phyloP scores from a whole-genome alignment of 352 stramenopile genomes.

The Globisporangium nodosum region DNA sequence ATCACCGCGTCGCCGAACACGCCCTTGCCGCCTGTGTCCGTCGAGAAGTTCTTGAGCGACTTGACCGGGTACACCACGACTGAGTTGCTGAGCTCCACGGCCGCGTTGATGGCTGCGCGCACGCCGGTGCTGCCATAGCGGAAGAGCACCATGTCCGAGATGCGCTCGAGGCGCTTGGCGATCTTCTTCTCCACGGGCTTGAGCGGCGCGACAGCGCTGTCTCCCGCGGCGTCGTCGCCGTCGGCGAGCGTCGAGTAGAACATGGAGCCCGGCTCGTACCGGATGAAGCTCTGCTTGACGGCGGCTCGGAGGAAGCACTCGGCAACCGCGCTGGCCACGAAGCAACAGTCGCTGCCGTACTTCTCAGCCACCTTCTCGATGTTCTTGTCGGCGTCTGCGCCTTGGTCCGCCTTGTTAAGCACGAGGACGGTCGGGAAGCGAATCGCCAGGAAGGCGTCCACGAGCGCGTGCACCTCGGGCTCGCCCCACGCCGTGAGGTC shows the following conservation, averaged over 20 bases:
- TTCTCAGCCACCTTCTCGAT: slow-evolving; percentile 86
- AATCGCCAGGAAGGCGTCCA: slow-evolving; percentile 70
- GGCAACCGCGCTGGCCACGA: slow-evolving; percentile 81
- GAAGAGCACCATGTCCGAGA: slow-evolving; percentile 89
- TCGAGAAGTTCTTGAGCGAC: slow-evolving; percentile 83
- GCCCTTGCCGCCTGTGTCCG: slow-evolving; percentile 54
- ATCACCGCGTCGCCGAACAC: slow-evolving; percentile 78
- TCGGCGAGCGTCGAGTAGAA: slow-evolving; percentile 77
- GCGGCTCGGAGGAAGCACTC: slow-evolving; percentile 80
- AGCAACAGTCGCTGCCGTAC: slow-evolving; percentile 83
- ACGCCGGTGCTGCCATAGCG: slow-evolving; percentile 84
- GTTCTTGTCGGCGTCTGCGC: slow-evolving; percentile 81
- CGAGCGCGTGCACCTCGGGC: slow-evolving; percentile 61
- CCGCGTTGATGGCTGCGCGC: slow-evolving; percentile 80
- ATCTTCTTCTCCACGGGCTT: slow-evolving; percentile 79
- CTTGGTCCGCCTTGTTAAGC: slow-evolving; percentile 87
- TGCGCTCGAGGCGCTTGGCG: slow-evolving; percentile 71
- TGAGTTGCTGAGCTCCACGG: slow-evolving; percentile 75
- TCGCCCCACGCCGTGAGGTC: slow-evolving; percentile 55
- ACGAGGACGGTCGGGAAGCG: slow-evolving; percentile 86
- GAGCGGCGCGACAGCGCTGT: slow-evolving; percentile 30
- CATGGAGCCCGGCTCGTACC: slow-evolving; percentile 82
- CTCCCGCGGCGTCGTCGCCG: slow-evolving; percentile 32
- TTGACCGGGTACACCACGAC: slow-evolving; percentile 85
- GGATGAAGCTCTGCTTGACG: slow-evolving; percentile 72